Evolutionary conservation across 306 rosid genomes (phyloP).

Genomic region (Argentina anserina): DNA sequence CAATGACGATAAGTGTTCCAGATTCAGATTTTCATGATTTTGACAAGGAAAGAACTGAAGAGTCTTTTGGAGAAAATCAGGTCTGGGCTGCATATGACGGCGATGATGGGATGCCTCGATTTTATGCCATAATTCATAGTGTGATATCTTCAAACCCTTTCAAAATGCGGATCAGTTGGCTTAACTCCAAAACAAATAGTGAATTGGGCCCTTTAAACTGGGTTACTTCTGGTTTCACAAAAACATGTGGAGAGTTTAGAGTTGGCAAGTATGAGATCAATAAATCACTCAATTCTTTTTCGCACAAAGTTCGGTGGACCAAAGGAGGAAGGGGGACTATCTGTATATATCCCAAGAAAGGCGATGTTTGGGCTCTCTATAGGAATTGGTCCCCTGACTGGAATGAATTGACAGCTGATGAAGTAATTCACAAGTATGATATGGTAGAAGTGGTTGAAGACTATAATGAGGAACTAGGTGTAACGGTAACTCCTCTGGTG

Average conservation of each 20-base stretch:
- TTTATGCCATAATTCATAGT: constrained; percentile 61
- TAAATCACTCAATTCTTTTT: constrained; percentile 58
- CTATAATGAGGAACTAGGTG: constrained; percentile 60
- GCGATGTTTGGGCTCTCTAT: constrained; percentile 94
- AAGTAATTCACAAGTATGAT: constrained; percentile 63
- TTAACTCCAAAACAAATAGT: constrained; percentile 52
- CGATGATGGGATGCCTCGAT: constrained; percentile 88
- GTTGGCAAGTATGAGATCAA: constrained; percentile 47
- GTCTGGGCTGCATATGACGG: constrained; percentile 80
- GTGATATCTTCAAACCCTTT: constrained; percentile 63
- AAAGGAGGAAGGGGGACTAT: constrained; percentile 54
- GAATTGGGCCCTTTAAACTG: constrained; percentile 60
- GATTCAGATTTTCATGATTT: constrained; percentile 87
- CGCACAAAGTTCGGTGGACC: constrained; percentile 75
- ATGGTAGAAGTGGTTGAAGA: constrained; percentile 83
- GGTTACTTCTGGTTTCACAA: constrained; percentile 65
- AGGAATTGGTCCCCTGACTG: constrained; percentile 83
- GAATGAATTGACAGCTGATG: constrained; percentile 67
- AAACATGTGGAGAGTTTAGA: constrained; percentile 73
- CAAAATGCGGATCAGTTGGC: constrained; percentile 66
- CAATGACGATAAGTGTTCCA: constrained; percentile 57
- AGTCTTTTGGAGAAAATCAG: constrained; percentile 58
- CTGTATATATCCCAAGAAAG: constrained; percentile 67
- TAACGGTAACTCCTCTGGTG: constrained; percentile 62
- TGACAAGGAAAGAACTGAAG: constrained; percentile 69